These are phyloP conservation scores for Fraxinus cuspidata DNA, from an alignment of 257 asterid species.

Conservation along the genomic window DNA sequence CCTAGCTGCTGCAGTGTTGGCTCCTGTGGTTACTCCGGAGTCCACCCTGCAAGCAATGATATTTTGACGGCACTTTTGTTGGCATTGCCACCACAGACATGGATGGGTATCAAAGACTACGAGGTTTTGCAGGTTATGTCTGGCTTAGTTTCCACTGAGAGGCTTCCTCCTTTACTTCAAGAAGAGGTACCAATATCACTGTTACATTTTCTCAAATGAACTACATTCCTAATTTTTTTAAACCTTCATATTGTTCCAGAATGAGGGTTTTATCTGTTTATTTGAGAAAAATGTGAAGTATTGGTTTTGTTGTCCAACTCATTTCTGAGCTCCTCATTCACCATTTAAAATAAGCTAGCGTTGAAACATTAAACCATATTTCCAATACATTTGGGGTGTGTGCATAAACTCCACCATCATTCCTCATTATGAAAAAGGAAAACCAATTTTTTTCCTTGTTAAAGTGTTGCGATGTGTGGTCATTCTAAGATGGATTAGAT, in stretches of 20 bases:
- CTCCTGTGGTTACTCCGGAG: constrained; percentile 28
- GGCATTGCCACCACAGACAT: constrained; percentile 71
- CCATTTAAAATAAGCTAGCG: too few relatives aligned
- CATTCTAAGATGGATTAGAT: too few relatives aligned
- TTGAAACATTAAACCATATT: too few relatives aligned
- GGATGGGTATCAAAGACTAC: constrained; percentile 56
- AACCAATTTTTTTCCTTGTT: too few relatives aligned
- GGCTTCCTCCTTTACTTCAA: constrained; percentile 59
- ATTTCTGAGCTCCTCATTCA: not conserved
- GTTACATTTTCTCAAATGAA: not conserved
- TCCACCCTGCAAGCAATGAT: constrained; percentile 52
- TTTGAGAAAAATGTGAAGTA: not conserved
- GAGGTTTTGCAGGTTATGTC: constrained; percentile 47
- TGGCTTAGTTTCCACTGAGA: constrained; percentile 48
- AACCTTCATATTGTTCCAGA: not conserved
- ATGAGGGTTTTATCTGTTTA: not conserved
- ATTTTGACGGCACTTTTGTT: constrained; percentile 66
- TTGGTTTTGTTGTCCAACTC: not conserved
- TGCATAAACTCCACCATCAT: too few relatives aligned
- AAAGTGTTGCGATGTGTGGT: too few relatives aligned
- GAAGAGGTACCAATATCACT: constrained; percentile 55
- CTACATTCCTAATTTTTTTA: not conserved
- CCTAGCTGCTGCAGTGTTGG: constrained; percentile 30
- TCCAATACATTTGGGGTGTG: too few relatives aligned
- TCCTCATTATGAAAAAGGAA: too few relatives aligned